Evolutionary conservation across 2,329 filamentous ascomycete genomes (phyloP), one percentile per base, ranked within the genome.

Genomic region (Hypoxylon sp.): DNA sequence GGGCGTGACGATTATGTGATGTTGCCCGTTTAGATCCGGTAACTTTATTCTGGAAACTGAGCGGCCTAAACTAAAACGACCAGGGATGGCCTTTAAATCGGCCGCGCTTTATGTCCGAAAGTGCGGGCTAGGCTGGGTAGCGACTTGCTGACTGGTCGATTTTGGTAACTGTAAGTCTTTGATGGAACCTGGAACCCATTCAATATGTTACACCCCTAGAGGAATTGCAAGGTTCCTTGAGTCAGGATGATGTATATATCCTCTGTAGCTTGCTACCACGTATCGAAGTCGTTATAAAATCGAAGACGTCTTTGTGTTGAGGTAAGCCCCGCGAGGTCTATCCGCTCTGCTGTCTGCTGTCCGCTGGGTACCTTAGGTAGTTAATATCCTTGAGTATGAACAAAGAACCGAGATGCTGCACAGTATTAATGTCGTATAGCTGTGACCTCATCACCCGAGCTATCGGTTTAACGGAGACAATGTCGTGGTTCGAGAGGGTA

Each of bases 1-100:
- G 71, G 67, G 64, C 70, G 74, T 75, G 70, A 76, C 72, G 75
- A 77, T 77, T 77, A 77, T 76, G 76, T 78, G 75, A 78, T 78
- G 75, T 70, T 74, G 71, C 70, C 70, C 63, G 71, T 74, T 74
- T 76, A 74, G 71, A 59, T 75, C 72, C 74, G 72, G 73, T 65
- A 73, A 73, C 71, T 74, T 75, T 74, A 73, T 71, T 73, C 59
- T 70, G 67, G 59, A 61, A 66, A 70, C 51, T 50, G 54, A 62
- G 55, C 66, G 63, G 67, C 60, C 59, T 61, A 68, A 46, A 71
- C 72, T 72, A 76, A 68, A 68, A 67, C 61, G 71, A 64, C 69
- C 66, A 74, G 74, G 71, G 70, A 62, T 67, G 71, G 71, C 51
- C 68, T 67, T 74, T 75, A 71, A 73, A 72, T 76, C 74, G 75